Evolutionary conservation across 2,329 filamentous ascomycete genomes (phyloP).

Genomic region (Ophiocordyceps unilateralis): DNA sequence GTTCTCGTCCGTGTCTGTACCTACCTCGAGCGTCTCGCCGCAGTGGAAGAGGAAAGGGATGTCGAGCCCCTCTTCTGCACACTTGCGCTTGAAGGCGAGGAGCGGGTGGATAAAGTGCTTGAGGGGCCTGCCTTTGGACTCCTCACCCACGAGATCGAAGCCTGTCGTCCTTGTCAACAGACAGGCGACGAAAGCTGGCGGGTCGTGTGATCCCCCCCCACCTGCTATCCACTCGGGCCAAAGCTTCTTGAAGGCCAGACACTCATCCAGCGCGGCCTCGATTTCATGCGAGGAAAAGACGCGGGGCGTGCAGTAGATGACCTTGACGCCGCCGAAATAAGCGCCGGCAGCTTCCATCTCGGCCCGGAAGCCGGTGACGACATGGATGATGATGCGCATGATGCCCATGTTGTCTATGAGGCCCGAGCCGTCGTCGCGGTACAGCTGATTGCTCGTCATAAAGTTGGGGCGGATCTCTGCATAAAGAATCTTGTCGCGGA

Average conservation of each 20-base stretch:
- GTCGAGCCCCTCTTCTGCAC: constrained; percentile 26
- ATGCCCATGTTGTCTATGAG: constrained; percentile 39
- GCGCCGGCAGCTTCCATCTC: constrained; percentile 10
- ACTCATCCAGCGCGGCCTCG: constrained; percentile 37
- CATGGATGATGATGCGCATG: constrained; percentile 41
- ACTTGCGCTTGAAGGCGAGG: constrained; percentile 35
- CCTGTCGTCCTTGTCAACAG: no score
- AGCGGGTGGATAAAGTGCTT: constrained; percentile 37
- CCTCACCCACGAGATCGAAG: constrained; percentile 55
- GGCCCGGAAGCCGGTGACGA: constrained; percentile 29
- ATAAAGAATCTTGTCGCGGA: constrained; percentile 50
- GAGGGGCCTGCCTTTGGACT: constrained; percentile 41
- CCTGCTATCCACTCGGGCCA: constrained; percentile 47
- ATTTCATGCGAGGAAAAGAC: constrained; percentile 35
- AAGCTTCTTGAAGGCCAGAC: constrained; percentile 37
- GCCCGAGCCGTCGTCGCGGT: constrained; percentile 33
- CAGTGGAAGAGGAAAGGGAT: constrained; percentile 66
- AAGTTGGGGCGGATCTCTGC: constrained; percentile 56
- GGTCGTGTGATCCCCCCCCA: constrained; percentile 16
- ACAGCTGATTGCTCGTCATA: constrained; percentile 44
- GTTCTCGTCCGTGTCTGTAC: constrained; percentile 47
- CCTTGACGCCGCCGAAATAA: constrained; percentile 47
- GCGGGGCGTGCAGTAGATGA: constrained; percentile 54
- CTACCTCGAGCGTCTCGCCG: constrained; percentile 54
- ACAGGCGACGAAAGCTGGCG: no score